Evolutionary conservation across 179 eudicot genomes (phyloP).

Genomic region (Nepenthes alata): DNA sequence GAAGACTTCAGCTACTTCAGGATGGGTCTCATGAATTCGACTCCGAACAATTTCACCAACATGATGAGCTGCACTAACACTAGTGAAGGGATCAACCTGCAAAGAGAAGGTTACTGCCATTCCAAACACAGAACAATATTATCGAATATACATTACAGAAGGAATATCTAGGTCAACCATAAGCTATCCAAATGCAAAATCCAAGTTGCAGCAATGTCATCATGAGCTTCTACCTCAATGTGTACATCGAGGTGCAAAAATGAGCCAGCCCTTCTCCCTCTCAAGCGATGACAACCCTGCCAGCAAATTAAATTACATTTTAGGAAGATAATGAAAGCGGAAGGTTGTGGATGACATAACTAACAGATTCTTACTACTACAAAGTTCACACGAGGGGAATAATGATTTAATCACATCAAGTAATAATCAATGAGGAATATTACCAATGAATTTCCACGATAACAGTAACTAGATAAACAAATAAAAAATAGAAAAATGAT

Average conservation of each 20-base stretch:
- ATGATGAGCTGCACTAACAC: slow-evolving; percentile 88
- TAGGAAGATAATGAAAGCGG: neutral
- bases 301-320: slow-evolving; percentile 5
- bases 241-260: slow-evolving; percentile 83
- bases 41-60: slow-evolving; percentile 76
- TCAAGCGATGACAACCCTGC: slow-evolving; percentile 73
- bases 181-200: neutral
- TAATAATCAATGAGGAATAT: too few species aligned
- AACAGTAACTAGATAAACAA: too few species aligned
- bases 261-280: slow-evolving; percentile 97
- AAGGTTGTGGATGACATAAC: neutral
- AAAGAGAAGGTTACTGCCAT: slow-evolving; percentile 12
- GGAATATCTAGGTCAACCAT: slow-evolving; percentile 1
- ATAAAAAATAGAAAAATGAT: too few species aligned
- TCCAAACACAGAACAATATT: neutral
- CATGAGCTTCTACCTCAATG: slow-evolving; percentile 52
- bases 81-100: slow-evolving; percentile 89
- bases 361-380: neutral
- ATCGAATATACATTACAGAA: neutral
- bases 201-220: neutral
- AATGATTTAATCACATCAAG: too few species aligned
- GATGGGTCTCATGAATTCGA: slow-evolving; percentile 55
- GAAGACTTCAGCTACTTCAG: slow-evolving; percentile 89
- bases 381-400: too few species aligned
- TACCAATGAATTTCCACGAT: too few species aligned